Percentiles rank a stretch among this genome's conserved stretches.
Conservation (phyloP, 2,329 filamentous ascomycete genomes). For the Endothia cerciana region DNA sequence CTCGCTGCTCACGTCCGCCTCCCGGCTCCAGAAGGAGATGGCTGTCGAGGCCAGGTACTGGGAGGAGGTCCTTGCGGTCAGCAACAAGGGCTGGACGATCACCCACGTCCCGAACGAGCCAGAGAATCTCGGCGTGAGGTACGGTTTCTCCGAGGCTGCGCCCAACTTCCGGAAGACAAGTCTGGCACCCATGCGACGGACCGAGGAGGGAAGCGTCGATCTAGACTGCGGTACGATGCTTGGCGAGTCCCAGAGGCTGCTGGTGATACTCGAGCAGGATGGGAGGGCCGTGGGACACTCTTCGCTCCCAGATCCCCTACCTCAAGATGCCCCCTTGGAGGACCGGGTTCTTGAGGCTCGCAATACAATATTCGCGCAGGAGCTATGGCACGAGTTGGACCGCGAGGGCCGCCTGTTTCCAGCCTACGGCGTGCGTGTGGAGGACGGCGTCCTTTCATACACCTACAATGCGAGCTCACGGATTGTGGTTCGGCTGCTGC, state of each 20-base stretch:
- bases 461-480: slow-evolving; percentile 56
- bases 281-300: slow-evolving; percentile 63
- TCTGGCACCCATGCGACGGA: slow-evolving; percentile 78
- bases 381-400: slow-evolving; percentile 88
- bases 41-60: slow-evolving; percentile 84
- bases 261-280: slow-evolving; percentile 66
- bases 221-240: slow-evolving; percentile 67
- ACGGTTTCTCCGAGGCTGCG: slow-evolving; percentile 76
- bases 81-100: slow-evolving; percentile 83
- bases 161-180: slow-evolving; percentile 68
- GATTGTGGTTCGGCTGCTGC: slow-evolving; percentile 70
- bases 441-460: slow-evolving; percentile 61
- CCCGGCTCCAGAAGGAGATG: slow-evolving; percentile 76
- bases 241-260: slow-evolving; percentile 61
- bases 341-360: slow-evolving; percentile 73
- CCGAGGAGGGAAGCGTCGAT: slow-evolving; percentile 73
- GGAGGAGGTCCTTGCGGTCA: slow-evolving; percentile 81
- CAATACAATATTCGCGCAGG: slow-evolving; percentile 80
- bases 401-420: slow-evolving; percentile 77
- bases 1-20: slow-evolving; percentile 72
- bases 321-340: slow-evolving; percentile 64
- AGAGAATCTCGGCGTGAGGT: slow-evolving; percentile 80
- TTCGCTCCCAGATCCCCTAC: slow-evolving; percentile 53
- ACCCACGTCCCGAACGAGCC: slow-evolving; percentile 75
- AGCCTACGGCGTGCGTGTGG: slow-evolving; percentile 69